These are phyloP conservation scores for Aspergillus piperis DNA, from an alignment of 2,329 filamentous ascomycete species.

Conservation along the genomic window DNA sequence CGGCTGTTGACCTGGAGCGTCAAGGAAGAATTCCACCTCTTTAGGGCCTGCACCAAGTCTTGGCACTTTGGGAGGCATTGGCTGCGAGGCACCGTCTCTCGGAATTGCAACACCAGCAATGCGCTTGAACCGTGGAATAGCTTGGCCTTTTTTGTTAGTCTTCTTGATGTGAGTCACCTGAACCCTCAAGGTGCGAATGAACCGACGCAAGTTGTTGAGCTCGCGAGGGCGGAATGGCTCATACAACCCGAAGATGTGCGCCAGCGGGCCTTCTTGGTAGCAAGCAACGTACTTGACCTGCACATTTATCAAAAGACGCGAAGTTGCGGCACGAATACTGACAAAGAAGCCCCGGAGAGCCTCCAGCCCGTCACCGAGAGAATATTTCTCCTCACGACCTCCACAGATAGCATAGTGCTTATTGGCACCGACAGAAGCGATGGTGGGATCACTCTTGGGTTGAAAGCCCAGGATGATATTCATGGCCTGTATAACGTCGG, in stretches of 20 bases:
- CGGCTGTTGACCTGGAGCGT: slow-evolving; percentile 24
- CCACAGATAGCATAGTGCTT: slow-evolving; percentile 52
- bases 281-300: slow-evolving; percentile 64
- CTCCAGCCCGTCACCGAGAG: slow-evolving; percentile 55
- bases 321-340: slow-evolving; percentile 61
- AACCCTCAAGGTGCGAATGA: slow-evolving; percentile 47
- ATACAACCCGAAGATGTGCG: slow-evolving; percentile 38
- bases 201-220: slow-evolving; percentile 28
- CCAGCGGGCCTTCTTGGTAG: slow-evolving; percentile 52
- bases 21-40: slow-evolving; percentile 58
- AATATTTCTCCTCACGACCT: slow-evolving; percentile 32
- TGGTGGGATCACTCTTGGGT: slow-evolving; percentile 43
- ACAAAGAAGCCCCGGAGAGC: slow-evolving; percentile 64
- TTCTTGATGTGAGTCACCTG: slow-evolving; percentile 42
- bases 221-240: slow-evolving; percentile 24
- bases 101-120: slow-evolving; percentile 50
- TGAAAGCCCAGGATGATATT: slow-evolving; percentile 58
- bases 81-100: slow-evolving; percentile 37
- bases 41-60: slow-evolving; percentile 51
- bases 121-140: slow-evolving; percentile 45
- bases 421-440: slow-evolving; percentile 55
- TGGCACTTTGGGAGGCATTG: slow-evolving; percentile 40
- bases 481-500: slow-evolving; percentile 57
- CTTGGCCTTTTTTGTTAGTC: slow-evolving; percentile 37
- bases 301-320: slow-evolving; percentile 61